phyloP scores from a whole-genome alignment of 257 asterid genomes.

The Petunia secreta region DNA sequence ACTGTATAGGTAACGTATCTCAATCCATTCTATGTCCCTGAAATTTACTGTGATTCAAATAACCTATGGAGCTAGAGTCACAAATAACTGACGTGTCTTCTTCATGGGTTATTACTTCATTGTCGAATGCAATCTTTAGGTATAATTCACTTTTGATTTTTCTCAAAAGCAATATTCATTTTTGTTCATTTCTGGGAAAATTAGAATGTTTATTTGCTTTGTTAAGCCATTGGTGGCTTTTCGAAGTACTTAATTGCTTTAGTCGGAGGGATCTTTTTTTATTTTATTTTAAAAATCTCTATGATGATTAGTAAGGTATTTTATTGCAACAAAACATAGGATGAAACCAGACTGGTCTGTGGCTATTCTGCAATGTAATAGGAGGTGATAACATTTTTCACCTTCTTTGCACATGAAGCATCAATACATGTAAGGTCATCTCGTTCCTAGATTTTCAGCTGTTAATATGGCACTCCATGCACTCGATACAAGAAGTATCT shows the following conservation, averaged over 20 bases:
- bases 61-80: not conserved
- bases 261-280: not conserved
- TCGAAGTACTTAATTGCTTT: not conserved
- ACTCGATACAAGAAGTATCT: not conserved
- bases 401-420: constrained; percentile 11
- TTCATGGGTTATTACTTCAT: not conserved
- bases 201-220: not conserved
- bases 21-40: not conserved
- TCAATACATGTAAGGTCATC: not conserved
- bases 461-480: constrained; percentile 20
- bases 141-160: not conserved
- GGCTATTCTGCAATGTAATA: not conserved
- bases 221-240: constrained; percentile 18
- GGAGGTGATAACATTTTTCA: not conserved
- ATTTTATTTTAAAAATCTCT: not conserved
- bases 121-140: not conserved
- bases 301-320: constrained; percentile 13
- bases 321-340: not conserved
- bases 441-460: not conserved
- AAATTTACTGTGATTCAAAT: not conserved
- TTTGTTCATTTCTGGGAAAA: constrained; percentile 10
- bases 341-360: not conserved
- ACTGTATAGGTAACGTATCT: not conserved
- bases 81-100: not conserved
- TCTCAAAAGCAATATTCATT: constrained; percentile 10